Conservation (phyloP, 768 basidiomycete genomes). For the Tricholoma terreum region DNA sequence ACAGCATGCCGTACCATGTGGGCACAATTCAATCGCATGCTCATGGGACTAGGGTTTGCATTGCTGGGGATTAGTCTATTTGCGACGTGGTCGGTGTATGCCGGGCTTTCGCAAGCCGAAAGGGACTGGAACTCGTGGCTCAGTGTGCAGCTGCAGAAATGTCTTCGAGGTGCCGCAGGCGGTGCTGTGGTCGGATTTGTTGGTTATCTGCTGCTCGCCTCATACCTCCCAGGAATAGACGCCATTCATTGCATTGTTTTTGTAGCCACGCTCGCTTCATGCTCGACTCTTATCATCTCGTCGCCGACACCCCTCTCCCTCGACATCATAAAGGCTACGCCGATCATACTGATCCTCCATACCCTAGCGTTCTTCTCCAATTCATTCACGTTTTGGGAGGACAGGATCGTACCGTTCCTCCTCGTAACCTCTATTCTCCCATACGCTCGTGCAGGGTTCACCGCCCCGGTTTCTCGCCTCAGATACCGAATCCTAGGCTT, state of each 20-base stretch:
- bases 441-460: constrained; percentile 55
- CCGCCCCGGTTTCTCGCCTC: constrained; percentile 66
- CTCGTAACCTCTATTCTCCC: constrained; percentile 62
- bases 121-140: constrained; percentile 46
- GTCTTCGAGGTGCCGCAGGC: constrained; percentile 33
- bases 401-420: constrained; percentile 75
- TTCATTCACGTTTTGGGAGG: constrained; percentile 98
- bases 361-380: constrained; percentile 82
- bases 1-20: constrained; percentile 79
- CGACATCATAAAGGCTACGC: constrained; percentile 26
- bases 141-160: constrained; percentile 24
- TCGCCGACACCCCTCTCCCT: constrained; percentile 35
- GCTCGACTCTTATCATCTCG: constrained; percentile 40
- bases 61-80: constrained; percentile 56
- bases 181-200: constrained; percentile 37
- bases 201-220: constrained; percentile 27
- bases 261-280: constrained; percentile 43
- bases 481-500: constrained; percentile 76
- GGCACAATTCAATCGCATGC: constrained; percentile 86
- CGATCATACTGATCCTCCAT: constrained; percentile 64
- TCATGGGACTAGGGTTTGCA: constrained; percentile 72
- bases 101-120: constrained; percentile 37
- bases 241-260: constrained; percentile 52
- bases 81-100: constrained; percentile 55
- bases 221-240: constrained; percentile 44